phyloP scores from a whole-genome alignment of 108 stramenopile species.

The Pelagomonas calceolata region DNA sequence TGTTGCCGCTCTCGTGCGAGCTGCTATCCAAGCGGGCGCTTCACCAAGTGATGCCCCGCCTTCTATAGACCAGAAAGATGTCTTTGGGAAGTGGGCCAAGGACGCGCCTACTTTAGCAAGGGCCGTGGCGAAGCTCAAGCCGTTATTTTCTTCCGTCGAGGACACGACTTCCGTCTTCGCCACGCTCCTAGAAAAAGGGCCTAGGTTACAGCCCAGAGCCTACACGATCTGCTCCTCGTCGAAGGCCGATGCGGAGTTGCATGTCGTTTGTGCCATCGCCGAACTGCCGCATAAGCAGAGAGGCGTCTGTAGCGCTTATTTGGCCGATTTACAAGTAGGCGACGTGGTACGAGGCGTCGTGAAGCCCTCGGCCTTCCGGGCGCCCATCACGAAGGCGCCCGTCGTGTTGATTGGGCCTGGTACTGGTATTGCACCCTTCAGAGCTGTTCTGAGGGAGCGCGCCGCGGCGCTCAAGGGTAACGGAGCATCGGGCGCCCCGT shows the following conservation, averaged over 20 bases:
- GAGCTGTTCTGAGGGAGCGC: constrained; percentile 81
- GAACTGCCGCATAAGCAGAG: constrained; percentile 50
- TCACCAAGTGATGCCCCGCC: no score
- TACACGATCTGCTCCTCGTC: constrained; percentile 92
- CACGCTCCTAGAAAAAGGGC: constrained; percentile 63
- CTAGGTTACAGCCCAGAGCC: constrained; percentile 76
- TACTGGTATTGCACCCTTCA: constrained; percentile 95
- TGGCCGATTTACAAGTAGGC: constrained; percentile 34
- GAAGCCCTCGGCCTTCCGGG: constrained; percentile 77
- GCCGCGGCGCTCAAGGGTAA: not conserved
- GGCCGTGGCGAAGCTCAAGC: constrained; percentile 51
- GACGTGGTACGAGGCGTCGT: constrained; percentile 61
- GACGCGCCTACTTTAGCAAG: constrained; percentile 50
- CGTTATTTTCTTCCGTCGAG: constrained; percentile 45
- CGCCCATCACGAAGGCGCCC: constrained; percentile 43
- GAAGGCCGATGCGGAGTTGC: constrained; percentile 65
- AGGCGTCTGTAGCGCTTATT: constrained; percentile 75
- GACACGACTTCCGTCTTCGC: constrained; percentile 43
- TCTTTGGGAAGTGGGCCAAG: constrained; percentile 54
- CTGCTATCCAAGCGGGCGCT: constrained; percentile 57
- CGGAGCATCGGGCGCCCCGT: not conserved
- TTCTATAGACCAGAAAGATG: constrained; percentile 57
- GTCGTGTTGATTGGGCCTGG: constrained; percentile 93
- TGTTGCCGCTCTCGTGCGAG: constrained; percentile 68
- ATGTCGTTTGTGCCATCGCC: constrained; percentile 76